Base-by-base conservation (phyloP, 441 rosid genomes). In the Populus tomentosa region DNA sequence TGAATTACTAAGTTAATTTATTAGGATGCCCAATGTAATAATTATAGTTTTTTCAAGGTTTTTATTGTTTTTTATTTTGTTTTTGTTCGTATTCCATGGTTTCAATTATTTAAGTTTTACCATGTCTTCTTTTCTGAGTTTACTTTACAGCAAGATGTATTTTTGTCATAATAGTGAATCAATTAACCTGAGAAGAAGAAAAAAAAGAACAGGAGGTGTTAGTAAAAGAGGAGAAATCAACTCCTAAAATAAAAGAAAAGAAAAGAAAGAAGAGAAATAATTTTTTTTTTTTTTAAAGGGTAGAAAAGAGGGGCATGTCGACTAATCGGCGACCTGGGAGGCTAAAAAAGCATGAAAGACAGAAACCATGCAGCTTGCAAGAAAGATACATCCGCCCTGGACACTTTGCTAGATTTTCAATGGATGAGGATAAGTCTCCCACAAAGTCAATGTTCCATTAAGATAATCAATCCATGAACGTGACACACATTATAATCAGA, bases 391-490 rank as follows among this genome's bases (percentile, higher is more conserved):
- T 42, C 61, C 82, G 20, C 0, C 13, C 72, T 76, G 24, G 82
- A 71, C 86, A 64, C 2, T 0, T 23, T 6, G 18, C 8, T 16
- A 26, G 2, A 42, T 53, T 65, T 69, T 53, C 18, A 67, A 32
- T 20, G 23, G 13, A 46, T 5, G 18, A 13, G 74, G 85, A 85
- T 78, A 83, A 81, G 83, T 71, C 67, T 62, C 7, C 13, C 11
- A 18, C 1, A 77, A 87, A 82, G 85, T 85, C 86, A 78, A 81
- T 75, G n/a, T 8, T 36, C 67, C 70, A 77, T 68, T 63, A 71
- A 3, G 23, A 13, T 64, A 11, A 13, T 30, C 36, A 3, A 3
- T 69, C 3, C 6, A 21, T 18, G 28, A 14, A 33, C 3, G 36
- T 36, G 78, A 21, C 78, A 64, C 73, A 42, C 38, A 3, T 21